A percentile compares a stretch with the other conserved stretches of the same genome.
These are phyloP conservation scores for Halenospora varia DNA, from an alignment of 495 filamentous ascomycete species.

Conservation along the genomic window DNA sequence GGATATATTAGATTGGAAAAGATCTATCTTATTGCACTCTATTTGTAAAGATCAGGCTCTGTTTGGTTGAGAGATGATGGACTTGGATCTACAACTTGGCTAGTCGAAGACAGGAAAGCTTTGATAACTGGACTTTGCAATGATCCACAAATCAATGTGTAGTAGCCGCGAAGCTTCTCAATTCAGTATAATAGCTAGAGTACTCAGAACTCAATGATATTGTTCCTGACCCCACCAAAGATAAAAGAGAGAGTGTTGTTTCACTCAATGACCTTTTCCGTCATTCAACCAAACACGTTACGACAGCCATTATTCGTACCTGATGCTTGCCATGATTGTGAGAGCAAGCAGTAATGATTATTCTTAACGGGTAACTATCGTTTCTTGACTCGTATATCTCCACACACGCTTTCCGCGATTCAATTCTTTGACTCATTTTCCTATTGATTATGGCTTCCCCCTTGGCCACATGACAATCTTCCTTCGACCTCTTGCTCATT, in stretches of 20 bases:
- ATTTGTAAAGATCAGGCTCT: too few species aligned
- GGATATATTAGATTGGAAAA: too few species aligned
- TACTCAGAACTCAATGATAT: background rate
- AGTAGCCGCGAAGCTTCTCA: background rate
- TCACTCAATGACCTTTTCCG: background rate
- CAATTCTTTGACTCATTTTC: background rate
- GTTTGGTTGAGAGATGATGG: background rate
- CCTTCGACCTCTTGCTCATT: background rate
- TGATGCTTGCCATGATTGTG: background rate
- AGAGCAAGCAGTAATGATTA: background rate
- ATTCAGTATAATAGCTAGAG: background rate
- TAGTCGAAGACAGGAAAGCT: background rate
- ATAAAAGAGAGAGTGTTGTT: background rate
- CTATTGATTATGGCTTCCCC: background rate
- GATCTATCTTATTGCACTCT: too few species aligned
- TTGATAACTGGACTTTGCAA: background rate
- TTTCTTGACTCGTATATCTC: background rate
- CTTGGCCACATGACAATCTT: background rate
- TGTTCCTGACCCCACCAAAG: background rate
- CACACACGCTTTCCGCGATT: background rate
- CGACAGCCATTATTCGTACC: background rate
- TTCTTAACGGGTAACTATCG: background rate
- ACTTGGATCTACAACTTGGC: background rate
- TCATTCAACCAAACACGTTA: background rate
- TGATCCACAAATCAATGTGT: background rate